Conservation (phyloP, 768 basidiomycete genomes). For the Leccinum disarticulatum region DNA sequence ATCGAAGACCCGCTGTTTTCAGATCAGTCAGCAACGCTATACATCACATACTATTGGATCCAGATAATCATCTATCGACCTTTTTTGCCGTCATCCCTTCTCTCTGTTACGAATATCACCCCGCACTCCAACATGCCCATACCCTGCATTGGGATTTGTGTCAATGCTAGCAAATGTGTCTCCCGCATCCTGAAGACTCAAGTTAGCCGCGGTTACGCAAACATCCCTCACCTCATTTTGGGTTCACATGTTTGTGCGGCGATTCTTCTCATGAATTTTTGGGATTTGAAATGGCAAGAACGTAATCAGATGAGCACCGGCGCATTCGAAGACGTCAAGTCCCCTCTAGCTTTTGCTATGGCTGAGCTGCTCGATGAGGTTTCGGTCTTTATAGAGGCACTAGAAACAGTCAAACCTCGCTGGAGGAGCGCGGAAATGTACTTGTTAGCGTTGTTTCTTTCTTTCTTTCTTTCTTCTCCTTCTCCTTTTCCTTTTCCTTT, state of each 20-base stretch:
- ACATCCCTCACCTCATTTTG: slow-evolving; percentile 44
- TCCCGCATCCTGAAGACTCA: slow-evolving; percentile 58
- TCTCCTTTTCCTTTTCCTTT: background rate
- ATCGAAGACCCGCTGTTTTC: slow-evolving; percentile 48
- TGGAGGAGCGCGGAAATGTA: slow-evolving; percentile 36
- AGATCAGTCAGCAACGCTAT: slow-evolving; percentile 57
- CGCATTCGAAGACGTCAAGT: slow-evolving; percentile 30
- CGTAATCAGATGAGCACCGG: slow-evolving; percentile 30
- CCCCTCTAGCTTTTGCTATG: slow-evolving; percentile 30
- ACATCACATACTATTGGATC: slow-evolving; percentile 57
- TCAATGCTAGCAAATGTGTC: slow-evolving; percentile 59
- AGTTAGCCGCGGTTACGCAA: slow-evolving; percentile 43
- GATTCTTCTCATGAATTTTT: slow-evolving; percentile 54
- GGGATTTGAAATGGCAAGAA: slow-evolving; percentile 54
- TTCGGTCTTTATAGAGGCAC: slow-evolving; percentile 28
- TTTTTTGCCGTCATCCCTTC: slow-evolving; percentile 50
- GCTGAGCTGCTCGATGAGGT: slow-evolving; percentile 32
- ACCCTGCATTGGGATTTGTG: slow-evolving; percentile 58
- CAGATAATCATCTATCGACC: slow-evolving; percentile 72
- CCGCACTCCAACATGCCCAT: slow-evolving; percentile 37
- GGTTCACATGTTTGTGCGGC: slow-evolving; percentile 51
- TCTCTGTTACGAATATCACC: slow-evolving; percentile 21
- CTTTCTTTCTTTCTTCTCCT: background rate
- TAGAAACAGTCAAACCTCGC: slow-evolving; percentile 28
- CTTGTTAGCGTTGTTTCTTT: slow-evolving; percentile 32